phyloP scores from a whole-genome alignment of 202 grass and related monocot genomes.

The Brachypodium distachyon region DNA sequence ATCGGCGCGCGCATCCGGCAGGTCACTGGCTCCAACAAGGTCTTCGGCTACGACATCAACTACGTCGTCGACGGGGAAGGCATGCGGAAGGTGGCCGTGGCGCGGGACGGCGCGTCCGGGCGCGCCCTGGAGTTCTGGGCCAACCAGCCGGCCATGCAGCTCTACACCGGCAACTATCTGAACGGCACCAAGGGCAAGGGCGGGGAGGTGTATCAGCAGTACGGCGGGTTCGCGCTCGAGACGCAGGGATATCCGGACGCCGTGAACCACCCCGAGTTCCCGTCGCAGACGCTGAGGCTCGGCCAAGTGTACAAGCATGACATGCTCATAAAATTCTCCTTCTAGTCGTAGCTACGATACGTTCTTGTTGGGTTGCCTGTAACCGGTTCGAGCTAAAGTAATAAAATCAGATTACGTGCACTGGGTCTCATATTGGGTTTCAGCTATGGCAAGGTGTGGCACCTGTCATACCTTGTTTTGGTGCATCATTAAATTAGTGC shows the following conservation, averaged over 20 bases:
- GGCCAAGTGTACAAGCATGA: conserved; percentile 57
- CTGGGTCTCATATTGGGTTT: too few relatives aligned
- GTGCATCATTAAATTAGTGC: too few relatives aligned
- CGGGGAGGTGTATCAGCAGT: conserved; percentile 39
- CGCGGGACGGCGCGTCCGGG: conserved; percentile 25
- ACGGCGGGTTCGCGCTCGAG: conserved; percentile 57
- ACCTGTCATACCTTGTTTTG: too few relatives aligned
- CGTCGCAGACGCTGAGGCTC: conserved; percentile 36
- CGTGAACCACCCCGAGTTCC: conserved; percentile 89
- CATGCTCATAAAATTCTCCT: conserved; percentile 61
- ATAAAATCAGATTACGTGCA: too few relatives aligned
- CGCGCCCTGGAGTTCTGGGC: conserved; percentile 43
- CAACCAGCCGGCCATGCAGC: conserved; percentile 73
- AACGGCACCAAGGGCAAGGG: conserved; percentile 49
- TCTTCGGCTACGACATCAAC: conserved; percentile 53
- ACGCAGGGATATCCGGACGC: conserved; percentile 74
- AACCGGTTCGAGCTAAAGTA: too few relatives aligned
- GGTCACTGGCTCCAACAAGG: conserved; percentile 9
- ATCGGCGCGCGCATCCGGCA: conserved; percentile 43
- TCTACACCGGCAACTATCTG: conserved; percentile 64
- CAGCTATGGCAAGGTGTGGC: too few relatives aligned
- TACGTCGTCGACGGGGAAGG: conserved; percentile 39
- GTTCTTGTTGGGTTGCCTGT: too few relatives aligned
- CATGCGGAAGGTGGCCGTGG: conserved; percentile 43
- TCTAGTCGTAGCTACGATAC: background rate